Evolutionary conservation across 345 rosid species (phyloP).

Genomic region (Gossypium australe): DNA sequence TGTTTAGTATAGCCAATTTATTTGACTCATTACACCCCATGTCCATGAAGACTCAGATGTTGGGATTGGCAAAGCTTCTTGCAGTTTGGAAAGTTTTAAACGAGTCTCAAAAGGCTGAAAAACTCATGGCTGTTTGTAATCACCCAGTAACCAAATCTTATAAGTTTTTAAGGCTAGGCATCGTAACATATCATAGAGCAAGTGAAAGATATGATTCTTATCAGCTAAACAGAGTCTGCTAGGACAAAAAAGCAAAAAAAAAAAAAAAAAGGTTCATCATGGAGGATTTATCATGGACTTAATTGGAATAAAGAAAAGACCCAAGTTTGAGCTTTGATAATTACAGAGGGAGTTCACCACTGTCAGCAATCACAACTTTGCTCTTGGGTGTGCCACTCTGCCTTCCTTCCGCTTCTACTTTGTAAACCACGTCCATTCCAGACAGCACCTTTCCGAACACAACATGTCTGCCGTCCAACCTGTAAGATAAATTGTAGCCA

Average conservation of each 20-base stretch:
- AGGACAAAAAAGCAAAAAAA: not conserved
- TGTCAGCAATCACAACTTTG: slow-evolving; percentile 78
- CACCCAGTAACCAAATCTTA: not conserved
- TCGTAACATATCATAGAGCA: not conserved
- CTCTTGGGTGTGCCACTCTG: slow-evolving; percentile 85
- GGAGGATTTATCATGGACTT: not conserved
- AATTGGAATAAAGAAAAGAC: not conserved
- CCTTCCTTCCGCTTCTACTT: slow-evolving; percentile 85
- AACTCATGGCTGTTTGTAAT: too few relatives aligned
- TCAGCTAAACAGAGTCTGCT: not conserved
- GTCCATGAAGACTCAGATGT: not conserved
- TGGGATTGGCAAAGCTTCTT: not conserved
- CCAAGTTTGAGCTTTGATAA: not conserved
- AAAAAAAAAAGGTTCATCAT: not conserved
- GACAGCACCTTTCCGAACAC: slow-evolving; percentile 95
- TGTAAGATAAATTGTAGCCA: slow-evolving; percentile 19
- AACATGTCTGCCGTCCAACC: slow-evolving; percentile 96
- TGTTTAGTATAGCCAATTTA: not conserved
- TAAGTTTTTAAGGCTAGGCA: not conserved
- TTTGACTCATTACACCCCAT: too few relatives aligned
- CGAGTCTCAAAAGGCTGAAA: not conserved
- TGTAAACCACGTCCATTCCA: slow-evolving; percentile 94
- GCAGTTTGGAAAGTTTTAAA: not conserved
- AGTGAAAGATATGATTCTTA: not conserved
- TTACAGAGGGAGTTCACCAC: slow-evolving; percentile 86